Conservation (phyloP, 2,329 filamentous ascomycete species). For the Fusarium subglutinans region DNA sequence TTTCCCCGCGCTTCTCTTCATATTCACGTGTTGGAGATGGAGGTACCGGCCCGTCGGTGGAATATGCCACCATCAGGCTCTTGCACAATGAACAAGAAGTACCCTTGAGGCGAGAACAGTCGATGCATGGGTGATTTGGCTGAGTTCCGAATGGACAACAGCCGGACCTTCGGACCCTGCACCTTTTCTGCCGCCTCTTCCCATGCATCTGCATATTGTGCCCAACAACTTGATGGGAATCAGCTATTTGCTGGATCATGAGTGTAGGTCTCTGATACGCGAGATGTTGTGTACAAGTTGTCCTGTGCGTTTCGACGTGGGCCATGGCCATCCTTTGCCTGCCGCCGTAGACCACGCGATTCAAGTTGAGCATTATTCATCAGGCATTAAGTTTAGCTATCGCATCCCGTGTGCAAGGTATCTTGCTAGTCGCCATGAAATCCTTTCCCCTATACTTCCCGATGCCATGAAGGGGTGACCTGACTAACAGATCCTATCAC, state of each 20-base stretch:
- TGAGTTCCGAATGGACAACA: constrained; percentile 22
- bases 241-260: constrained; percentile 3
- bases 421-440: constrained; percentile 1
- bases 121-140: constrained; percentile 20
- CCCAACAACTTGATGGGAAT: constrained; percentile 23
- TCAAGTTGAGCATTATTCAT: constrained; percentile 4
- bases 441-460: neutral
- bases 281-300: constrained; percentile 1
- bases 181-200: constrained; percentile 13
- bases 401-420: neutral
- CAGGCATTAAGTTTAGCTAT: neutral
- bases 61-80: constrained; percentile 19
- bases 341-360: constrained; percentile 7
- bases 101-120: neutral
- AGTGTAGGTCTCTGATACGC: neutral
- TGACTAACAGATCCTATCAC: constrained; percentile 33
- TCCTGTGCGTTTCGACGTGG: constrained; percentile 14
- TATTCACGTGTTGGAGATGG: constrained; percentile 2
- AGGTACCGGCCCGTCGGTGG: constrained; percentile 11
- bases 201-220: constrained; percentile 24
- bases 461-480: constrained; percentile 7
- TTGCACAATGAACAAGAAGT: constrained; percentile 8
- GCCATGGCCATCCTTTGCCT: constrained; percentile 6
- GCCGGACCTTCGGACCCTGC: constrained; percentile 10
- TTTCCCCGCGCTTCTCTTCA: neutral